Evolutionary conservation across 163 green algal genomes (phyloP), one percentile per base, ranked within the genome.

Genomic region (Volvox carteri): DNA sequence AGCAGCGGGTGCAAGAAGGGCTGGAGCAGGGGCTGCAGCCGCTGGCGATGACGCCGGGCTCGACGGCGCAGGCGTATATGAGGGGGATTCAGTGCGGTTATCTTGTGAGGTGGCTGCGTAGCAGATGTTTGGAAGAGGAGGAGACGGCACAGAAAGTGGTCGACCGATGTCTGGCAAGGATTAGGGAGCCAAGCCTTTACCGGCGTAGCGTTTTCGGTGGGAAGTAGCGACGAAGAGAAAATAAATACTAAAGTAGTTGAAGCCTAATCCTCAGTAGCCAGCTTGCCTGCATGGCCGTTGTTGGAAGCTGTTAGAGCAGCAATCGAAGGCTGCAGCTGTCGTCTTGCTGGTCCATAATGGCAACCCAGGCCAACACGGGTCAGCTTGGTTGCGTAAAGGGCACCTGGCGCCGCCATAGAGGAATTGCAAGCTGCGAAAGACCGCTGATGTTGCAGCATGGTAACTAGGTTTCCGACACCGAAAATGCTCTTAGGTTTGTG

Each of bases 1-100:
- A 2, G 33, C 68, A 23, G 83, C 68, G 6, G 83, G 83, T 11
- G 68, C 48, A 11, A 88, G 83, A n/a, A 88, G 67, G 23, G 67
- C 50, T 1, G 50, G 48, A 0, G 21, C 8, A 1, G 44, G 46
- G 14, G 78, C 23, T 12, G 60, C 8, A 0, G 60, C 19, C 8
- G 80, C 42, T 0, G 80, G 30, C n/a, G 80, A n/a, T 33, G 65
- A 21, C 0, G 79, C 58, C 0, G 78, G 12, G 50, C 50, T 16
- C 54, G 54, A 23, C 2, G 54, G 30, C 0, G 78, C 52, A 7
- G 72, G n/a, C n/a, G n/a, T n/a, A n/a, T n/a, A n/a, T n/a, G n/a
- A n/a, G n/a, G n/a, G n/a, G n/a, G n/a, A n/a, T n/a, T n/a, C n/a
- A n/a, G n/a, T n/a, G n/a, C n/a, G n/a, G n/a, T n/a, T n/a, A n/a